phyloP scores from a whole-genome alignment of 495 filamentous ascomycete genomes.

The Amniculicola lignicola region DNA sequence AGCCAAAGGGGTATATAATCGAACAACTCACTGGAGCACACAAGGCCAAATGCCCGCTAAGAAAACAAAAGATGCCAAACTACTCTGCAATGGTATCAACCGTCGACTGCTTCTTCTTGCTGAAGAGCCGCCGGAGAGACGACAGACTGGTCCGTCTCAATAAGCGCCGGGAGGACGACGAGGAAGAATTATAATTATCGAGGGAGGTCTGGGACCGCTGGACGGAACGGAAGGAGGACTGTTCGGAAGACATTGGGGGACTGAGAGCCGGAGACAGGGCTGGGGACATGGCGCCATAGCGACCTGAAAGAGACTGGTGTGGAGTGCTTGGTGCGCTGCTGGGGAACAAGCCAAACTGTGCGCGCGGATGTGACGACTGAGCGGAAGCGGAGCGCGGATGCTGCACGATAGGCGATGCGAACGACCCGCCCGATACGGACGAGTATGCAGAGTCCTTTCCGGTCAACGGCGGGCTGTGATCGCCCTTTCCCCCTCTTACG shows the following conservation, averaged over 20 bases:
- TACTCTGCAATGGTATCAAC: constrained; percentile 29
- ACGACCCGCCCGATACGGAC: constrained; percentile 31
- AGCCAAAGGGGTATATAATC: constrained; percentile 30
- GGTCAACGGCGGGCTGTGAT: constrained; percentile 28
- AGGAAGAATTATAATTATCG: constrained; percentile 10
- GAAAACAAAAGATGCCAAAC: constrained; percentile 6
- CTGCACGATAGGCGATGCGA: constrained; percentile 20
- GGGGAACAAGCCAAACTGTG: constrained; percentile 29
- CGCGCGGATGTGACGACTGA: constrained; percentile 23
- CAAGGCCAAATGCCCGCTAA: constrained; percentile 7
- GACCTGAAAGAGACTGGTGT: constrained; percentile 19
- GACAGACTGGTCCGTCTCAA: constrained; percentile 26
- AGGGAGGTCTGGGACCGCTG: constrained; percentile 24
- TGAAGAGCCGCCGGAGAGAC: constrained; percentile 28
- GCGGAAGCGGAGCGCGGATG: constrained; percentile 23
- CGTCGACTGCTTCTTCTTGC: constrained; percentile 21
- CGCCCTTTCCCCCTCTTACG: constrained; percentile 6
- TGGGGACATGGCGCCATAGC: constrained; percentile 24
- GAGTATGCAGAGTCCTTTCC: constrained; percentile 35
- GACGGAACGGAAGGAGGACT: neutral
- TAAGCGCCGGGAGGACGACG: constrained; percentile 17
- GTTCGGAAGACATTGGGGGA: neutral
- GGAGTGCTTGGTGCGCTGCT: constrained; percentile 30
- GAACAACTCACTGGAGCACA: constrained; percentile 4
- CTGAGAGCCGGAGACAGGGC: constrained; percentile 9